These are phyloP conservation scores for Phoenix dactylifera DNA, from an alignment of 176 grass and related monocot species.

Conservation along the genomic window DNA sequence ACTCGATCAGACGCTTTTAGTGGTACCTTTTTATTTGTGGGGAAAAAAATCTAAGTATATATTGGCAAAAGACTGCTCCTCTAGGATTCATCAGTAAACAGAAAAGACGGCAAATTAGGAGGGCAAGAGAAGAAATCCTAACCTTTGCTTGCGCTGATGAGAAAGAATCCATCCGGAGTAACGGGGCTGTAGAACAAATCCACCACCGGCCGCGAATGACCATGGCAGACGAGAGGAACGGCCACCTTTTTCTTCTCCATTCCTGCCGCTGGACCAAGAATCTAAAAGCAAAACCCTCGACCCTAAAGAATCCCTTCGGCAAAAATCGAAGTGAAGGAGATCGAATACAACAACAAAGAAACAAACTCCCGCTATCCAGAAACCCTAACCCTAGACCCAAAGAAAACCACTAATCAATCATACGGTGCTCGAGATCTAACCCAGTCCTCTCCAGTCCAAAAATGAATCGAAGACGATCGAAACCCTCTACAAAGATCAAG, in stretches of 20 bases:
- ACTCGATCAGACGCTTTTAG: too few relatives aligned
- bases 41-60: too few relatives aligned
- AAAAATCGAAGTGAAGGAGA: neutral
- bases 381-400: conserved; percentile 10
- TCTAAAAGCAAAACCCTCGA: neutral
- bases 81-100: too few relatives aligned
- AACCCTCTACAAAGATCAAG: too few relatives aligned
- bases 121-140: conserved; percentile 2
- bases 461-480: too few relatives aligned
- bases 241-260: conserved; percentile 98
- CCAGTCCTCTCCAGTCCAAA: too few relatives aligned
- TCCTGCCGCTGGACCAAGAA: neutral
- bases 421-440: too few relatives aligned
- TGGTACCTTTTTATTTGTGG: too few relatives aligned
- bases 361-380: neutral
- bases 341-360: neutral
- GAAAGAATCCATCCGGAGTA: conserved; percentile 78
- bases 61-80: too few relatives aligned
- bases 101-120: too few relatives aligned
- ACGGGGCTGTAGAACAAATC: conserved; percentile 77
- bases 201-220: conserved; percentile 93
- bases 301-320: too few relatives aligned
- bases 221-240: conserved; percentile 84
- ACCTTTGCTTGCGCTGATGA: conserved; percentile 99
- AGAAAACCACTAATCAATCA: neutral